phyloP scores from a whole-genome alignment of 805 yeast species.

The Lipomyces yamanashiensis region DNA sequence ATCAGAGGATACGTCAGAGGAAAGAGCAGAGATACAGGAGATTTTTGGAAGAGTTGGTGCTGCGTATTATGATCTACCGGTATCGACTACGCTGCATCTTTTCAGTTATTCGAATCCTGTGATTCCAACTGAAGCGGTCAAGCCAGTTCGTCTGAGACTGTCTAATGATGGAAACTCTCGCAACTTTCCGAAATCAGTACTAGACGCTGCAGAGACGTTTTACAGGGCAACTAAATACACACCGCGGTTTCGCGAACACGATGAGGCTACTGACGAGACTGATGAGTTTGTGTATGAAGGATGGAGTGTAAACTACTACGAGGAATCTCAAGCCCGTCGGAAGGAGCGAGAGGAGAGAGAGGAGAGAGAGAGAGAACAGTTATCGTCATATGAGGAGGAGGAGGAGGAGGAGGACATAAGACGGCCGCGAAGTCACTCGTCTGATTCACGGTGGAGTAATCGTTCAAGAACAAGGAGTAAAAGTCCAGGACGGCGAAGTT shows the following conservation, averaged over 20 bases:
- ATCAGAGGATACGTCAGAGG: not conserved
- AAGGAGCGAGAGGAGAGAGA: not conserved
- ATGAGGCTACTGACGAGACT: not conserved
- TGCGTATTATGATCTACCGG: slow-evolving; percentile 36
- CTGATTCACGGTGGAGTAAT: no score
- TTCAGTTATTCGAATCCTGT: slow-evolving; percentile 15
- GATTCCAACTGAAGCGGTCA: not conserved
- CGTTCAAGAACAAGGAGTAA: no score
- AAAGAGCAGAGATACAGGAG: slow-evolving; percentile 23
- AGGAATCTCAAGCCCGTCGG: slow-evolving; percentile 4
- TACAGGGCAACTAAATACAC: slow-evolving; percentile 11
- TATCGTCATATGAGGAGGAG: not conserved
- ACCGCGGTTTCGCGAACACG: slow-evolving; percentile 16
- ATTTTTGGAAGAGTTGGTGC: slow-evolving; percentile 21
- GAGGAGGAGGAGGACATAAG: no score
- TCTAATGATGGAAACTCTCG: not conserved
- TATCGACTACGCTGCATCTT: slow-evolving; percentile 27
- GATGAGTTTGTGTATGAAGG: slow-evolving; percentile 24
- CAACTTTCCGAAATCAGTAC: not conserved
- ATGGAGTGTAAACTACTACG: slow-evolving; percentile 14
- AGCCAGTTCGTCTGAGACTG: slow-evolving; percentile 15
- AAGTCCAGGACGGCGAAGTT: not conserved
- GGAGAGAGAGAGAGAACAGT: not conserved
- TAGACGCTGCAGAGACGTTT: slow-evolving; percentile 22
- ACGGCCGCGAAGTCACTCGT: slow-evolving; percentile 8